phyloP scores from a whole-genome alignment of 768 basidiomycete species.

The Tulasnella sp. region DNA sequence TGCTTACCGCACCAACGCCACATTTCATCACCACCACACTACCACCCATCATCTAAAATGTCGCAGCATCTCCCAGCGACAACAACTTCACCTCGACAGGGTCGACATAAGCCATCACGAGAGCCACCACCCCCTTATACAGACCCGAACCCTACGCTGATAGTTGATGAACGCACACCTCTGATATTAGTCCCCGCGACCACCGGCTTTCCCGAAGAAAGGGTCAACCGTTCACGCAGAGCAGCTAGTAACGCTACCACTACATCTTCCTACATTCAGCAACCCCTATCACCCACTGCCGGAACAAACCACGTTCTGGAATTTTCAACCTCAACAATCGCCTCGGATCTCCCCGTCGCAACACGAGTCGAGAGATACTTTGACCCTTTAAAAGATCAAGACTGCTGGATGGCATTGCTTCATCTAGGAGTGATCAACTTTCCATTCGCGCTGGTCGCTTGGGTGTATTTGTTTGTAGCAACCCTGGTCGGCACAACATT shows the following conservation, averaged over 20 bases:
- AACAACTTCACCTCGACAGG: not conserved
- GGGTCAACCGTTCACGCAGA: too few species aligned
- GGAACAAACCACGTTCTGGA: too few species aligned
- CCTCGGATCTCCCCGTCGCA: conserved; percentile 1
- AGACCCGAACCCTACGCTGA: too few species aligned
- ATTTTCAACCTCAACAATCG: too few species aligned
- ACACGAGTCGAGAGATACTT: conserved; percentile 38
- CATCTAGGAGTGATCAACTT: conserved; percentile 67
- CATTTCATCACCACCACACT: not conserved
- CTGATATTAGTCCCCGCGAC: too few species aligned
- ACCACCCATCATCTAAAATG: too few species aligned
- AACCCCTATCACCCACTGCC: too few species aligned
- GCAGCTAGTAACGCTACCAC: not conserved
- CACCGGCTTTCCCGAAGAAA: too few species aligned
- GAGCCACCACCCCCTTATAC: not conserved
- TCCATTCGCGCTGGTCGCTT: conserved; percentile 64
- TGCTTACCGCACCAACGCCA: too few species aligned
- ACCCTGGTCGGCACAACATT: conserved; percentile 73
- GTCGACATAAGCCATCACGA: not conserved
- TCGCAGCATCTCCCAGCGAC: too few species aligned
- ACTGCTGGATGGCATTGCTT: conserved; percentile 53
- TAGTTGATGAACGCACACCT: too few species aligned
- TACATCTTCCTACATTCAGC: too few species aligned
- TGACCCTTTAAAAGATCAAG: conserved; percentile 39
- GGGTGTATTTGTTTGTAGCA: conserved; percentile 66